A percentile compares a stretch with the other conserved stretches of the same genome.
phyloP scores from a whole-genome alignment of 192 early-diverging fungal species.

The Geranomyces michiganensis region DNA sequence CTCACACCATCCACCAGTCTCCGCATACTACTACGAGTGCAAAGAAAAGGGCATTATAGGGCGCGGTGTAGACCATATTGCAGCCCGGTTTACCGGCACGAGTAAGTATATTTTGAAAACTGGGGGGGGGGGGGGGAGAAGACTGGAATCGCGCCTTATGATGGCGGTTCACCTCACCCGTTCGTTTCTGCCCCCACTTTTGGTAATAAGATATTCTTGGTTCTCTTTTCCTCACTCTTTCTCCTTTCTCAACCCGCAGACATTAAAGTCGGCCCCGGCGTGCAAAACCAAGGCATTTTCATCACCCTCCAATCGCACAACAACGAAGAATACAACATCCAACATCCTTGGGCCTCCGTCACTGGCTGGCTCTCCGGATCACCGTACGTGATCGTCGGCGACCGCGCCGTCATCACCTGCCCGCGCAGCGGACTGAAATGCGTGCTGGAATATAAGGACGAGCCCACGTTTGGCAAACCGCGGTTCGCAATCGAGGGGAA shows the following conservation, averaged over 20 bases:
- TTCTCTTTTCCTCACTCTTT: neutral
- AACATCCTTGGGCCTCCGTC: conserved; percentile 68
- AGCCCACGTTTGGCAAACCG: conserved; percentile 69
- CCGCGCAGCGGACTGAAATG: conserved; percentile 62
- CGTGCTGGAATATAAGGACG: conserved; percentile 73
- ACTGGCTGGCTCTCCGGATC: conserved; percentile 69
- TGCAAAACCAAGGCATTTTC: conserved; percentile 67
- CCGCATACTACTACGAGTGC: conserved; percentile 69
- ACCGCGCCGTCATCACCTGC: conserved; percentile 65
- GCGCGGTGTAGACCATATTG: conserved; percentile 71
- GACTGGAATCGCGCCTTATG: too few relatives aligned
- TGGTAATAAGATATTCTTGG: neutral
- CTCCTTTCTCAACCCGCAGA: conserved; percentile 23
- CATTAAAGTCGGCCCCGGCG: conserved; percentile 69
- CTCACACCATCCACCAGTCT: conserved; percentile 92
- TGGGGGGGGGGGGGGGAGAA: too few relatives aligned
- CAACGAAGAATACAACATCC: conserved; percentile 68
- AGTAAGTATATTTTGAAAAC: too few relatives aligned
- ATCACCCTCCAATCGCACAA: conserved; percentile 58
- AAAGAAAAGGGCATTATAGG: conserved; percentile 60
- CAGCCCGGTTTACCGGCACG: conserved; percentile 73
- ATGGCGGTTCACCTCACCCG: neutral
- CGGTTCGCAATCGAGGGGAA: conserved; percentile 70
- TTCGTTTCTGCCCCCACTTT: neutral
- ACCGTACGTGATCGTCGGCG: conserved; percentile 65